A percentile compares a stretch with the other conserved stretches of the same genome.
Evolutionary conservation across 345 rosid species (phyloP).

Genomic region (Cardamine occulta): DNA sequence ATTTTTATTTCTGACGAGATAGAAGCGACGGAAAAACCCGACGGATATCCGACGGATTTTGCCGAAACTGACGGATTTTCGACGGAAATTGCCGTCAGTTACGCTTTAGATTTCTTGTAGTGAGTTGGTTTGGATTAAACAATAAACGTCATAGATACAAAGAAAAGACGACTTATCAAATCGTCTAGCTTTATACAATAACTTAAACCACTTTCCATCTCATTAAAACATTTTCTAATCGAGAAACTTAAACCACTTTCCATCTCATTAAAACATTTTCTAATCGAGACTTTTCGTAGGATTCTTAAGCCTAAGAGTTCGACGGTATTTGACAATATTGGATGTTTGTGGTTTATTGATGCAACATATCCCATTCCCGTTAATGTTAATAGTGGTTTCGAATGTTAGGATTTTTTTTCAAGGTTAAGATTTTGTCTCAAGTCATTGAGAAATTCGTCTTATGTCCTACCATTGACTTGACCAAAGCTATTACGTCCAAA

Average conservation of each 20-base stretch:
- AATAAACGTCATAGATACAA: slow-evolving; percentile 34
- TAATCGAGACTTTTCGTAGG: background rate
- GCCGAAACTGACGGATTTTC: no score
- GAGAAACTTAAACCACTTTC: slow-evolving; percentile 9
- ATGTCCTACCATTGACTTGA: slow-evolving; percentile 28
- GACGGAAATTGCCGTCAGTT: no score
- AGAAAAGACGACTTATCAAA: slow-evolving; percentile 33
- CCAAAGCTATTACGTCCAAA: slow-evolving; percentile 19
- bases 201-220: slow-evolving; percentile 22
- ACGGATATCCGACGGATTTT: no score
- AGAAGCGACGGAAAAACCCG: no score
- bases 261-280: slow-evolving; percentile 9
- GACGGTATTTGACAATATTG: slow-evolving; percentile 3
- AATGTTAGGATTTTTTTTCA: background rate
- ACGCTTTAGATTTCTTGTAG: no score
- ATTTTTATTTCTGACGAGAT: no score
- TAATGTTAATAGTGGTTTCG: background rate
- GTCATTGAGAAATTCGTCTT: slow-evolving; percentile 23
- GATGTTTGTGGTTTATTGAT: background rate
- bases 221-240: slow-evolving; percentile 2
- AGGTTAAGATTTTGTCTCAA: background rate
- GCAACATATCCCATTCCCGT: background rate
- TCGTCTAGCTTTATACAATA: slow-evolving; percentile 3
- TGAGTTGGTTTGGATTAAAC: slow-evolving; percentile 36
- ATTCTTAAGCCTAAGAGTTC: background rate